Evolutionary conservation across 164 flowering plant genomes (phyloP).

Genomic region (Dillenia turbinata): DNA sequence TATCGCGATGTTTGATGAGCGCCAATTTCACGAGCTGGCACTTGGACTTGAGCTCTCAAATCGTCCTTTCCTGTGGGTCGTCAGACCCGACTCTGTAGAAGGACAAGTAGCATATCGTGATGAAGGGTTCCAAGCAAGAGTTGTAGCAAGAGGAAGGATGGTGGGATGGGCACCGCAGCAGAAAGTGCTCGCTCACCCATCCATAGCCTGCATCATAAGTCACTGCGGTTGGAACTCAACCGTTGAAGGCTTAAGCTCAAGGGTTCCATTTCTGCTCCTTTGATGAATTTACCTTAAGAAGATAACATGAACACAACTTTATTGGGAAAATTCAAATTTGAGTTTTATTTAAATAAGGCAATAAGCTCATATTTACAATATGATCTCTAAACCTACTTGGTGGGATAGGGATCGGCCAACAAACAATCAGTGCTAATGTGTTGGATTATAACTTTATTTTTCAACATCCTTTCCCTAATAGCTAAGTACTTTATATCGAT

Average conservation of each 20-base stretch:
- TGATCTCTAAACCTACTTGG: too few species aligned
- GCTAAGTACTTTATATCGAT: too few species aligned
- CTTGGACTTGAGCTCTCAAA: constrained; percentile 38
- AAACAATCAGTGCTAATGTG: too few species aligned
- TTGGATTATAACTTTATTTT: too few species aligned
- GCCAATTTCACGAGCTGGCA: constrained; percentile 46
- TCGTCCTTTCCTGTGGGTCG: constrained; percentile 52
- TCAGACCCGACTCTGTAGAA: constrained; percentile 24
- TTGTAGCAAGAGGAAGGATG: constrained; percentile 24
- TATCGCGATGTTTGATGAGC: constrained; percentile 17
- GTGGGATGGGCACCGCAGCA: constrained; percentile 61
- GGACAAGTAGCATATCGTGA: constrained; percentile 18
- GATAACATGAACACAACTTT: too few species aligned
- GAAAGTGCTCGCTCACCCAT: constrained; percentile 37
- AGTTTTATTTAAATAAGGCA: too few species aligned
- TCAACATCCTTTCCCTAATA: too few species aligned
- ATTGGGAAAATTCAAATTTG: too few species aligned
- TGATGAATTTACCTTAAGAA: too few species aligned
- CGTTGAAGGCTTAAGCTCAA: constrained; percentile 41
- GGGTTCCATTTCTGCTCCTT: constrained; percentile 53
- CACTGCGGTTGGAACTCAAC: constrained; percentile 76
- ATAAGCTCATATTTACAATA: too few species aligned
- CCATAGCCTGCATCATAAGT: constrained; percentile 49
- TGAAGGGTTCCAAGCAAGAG: constrained; percentile 28
- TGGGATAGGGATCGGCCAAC: too few species aligned